Evolutionary conservation across 129 eudicot species (phyloP).

Genomic region (Pittosporum tobira): DNA sequence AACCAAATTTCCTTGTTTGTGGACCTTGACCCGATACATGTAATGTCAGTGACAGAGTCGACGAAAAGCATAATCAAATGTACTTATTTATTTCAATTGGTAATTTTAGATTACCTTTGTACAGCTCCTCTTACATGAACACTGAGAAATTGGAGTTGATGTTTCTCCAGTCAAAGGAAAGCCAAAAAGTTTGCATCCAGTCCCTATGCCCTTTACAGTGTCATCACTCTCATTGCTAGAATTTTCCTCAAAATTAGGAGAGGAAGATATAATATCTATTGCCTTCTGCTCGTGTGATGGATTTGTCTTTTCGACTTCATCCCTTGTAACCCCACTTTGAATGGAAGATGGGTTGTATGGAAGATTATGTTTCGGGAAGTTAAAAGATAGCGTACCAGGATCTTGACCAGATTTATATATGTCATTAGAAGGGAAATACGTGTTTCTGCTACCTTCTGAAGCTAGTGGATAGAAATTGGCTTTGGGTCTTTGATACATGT

Average conservation of each 20-base stretch:
- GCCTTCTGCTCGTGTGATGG: constrained; percentile 23
- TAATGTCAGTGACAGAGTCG: not conserved
- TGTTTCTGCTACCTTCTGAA: constrained; percentile 66
- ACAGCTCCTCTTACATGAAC: constrained; percentile 69
- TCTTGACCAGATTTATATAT: constrained; percentile 43
- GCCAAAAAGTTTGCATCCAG: constrained; percentile 64
- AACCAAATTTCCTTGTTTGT: constrained; percentile 88
- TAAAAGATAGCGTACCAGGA: constrained; percentile 24
- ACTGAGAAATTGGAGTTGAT: constrained; percentile 32
- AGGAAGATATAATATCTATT: constrained; percentile 18
- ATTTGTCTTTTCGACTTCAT: constrained; percentile 23
- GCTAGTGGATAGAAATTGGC: constrained; percentile 60
- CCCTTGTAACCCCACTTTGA: constrained; percentile 19
- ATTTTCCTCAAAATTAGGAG: constrained; percentile 27
- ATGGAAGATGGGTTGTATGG: constrained; percentile 24
- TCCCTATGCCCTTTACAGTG: constrained; percentile 31
- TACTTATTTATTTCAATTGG: not conserved
- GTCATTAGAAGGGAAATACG: constrained; percentile 39
- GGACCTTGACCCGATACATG: constrained; percentile 42
- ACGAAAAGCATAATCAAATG: not conserved
- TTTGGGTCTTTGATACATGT: constrained; percentile 32
- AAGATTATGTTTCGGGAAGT: constrained; percentile 35
- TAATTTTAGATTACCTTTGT: constrained; percentile 52
- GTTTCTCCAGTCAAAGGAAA: constrained; percentile 45
- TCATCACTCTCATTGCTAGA: constrained; percentile 34